These are phyloP conservation scores for Trametes hirsuta DNA, from an alignment of 1,284 basidiomycete genomes.

Conservation along the genomic window DNA sequence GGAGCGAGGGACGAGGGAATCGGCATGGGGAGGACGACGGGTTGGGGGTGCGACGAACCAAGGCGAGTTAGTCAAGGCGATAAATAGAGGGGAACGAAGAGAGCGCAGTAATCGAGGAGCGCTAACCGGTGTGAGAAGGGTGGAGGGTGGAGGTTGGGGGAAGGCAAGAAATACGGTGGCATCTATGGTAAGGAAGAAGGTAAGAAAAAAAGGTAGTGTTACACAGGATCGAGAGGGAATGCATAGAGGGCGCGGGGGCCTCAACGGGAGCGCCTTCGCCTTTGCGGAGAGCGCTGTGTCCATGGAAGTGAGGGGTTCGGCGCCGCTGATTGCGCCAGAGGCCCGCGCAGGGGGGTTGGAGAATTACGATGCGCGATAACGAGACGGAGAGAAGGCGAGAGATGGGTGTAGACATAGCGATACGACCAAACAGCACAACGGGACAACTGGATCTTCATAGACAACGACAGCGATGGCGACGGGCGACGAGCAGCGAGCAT, in stretches of 20 bases:
- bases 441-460: conserved; percentile 13
- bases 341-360: conserved; percentile 6
- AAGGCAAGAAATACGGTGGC: conserved; percentile 10
- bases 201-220: not conserved
- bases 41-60: conserved; percentile 9
- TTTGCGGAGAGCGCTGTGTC: conserved; percentile 8
- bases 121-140: not conserved
- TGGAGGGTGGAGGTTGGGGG: not conserved
- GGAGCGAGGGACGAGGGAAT: not conserved
- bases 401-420: conserved; percentile 13
- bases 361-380: not conserved
- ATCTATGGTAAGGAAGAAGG: conserved; percentile 13
- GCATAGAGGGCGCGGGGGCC: conserved; percentile 17
- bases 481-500: conserved; percentile 11
- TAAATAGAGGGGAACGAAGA: conserved; percentile 17
- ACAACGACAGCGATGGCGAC: conserved; percentile 13
- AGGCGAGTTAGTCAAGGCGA: conserved; percentile 23
- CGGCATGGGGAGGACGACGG: not conserved
- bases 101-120: conserved; percentile 9
- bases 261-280: conserved; percentile 10
- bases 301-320: not conserved
- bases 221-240: not conserved
- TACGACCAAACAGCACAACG: conserved; percentile 13
- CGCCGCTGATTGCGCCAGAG: conserved; percentile 12
- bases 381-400: not conserved